A percentile compares a stretch with the other conserved stretches of the same genome.
These are phyloP conservation scores for Suillus subalutaceus DNA, from an alignment of 768 basidiomycete species.

Conservation along the genomic window DNA sequence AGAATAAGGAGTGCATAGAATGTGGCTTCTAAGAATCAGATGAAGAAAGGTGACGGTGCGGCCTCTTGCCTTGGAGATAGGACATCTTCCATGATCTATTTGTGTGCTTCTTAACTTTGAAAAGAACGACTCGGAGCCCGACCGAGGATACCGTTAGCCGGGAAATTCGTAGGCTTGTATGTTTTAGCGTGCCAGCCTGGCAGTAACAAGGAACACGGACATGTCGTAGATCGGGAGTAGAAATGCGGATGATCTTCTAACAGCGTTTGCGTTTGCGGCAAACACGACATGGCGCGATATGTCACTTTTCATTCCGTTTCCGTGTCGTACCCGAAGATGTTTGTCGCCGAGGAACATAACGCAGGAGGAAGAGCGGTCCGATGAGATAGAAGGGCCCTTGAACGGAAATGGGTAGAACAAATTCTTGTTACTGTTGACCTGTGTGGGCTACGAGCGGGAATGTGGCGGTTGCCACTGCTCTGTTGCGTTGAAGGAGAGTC, in stretches of 20 bases:
- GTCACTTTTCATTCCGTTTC: background rate
- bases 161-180: background rate
- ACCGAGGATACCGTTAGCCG: background rate
- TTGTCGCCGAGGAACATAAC: background rate
- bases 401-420: background rate
- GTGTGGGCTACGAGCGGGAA: too few species aligned
- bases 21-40: background rate
- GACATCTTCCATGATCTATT: background rate
- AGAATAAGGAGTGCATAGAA: background rate
- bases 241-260: background rate
- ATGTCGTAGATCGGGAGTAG: too few species aligned
- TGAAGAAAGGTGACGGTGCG: background rate
- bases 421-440: background rate
- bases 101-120: background rate
- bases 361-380: background rate
- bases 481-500: background rate
- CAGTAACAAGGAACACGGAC: background rate
- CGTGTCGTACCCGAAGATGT: background rate
- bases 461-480: too few species aligned
- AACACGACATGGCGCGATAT: background rate
- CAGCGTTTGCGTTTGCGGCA: background rate
- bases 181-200: background rate
- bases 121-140: background rate
- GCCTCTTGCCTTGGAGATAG: background rate
- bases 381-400: background rate